Percentiles rank a stretch among this genome's conserved stretches.
Conservation (phyloP, 2,329 filamentous ascomycete species). For the Ophiostoma quercus region DNA sequence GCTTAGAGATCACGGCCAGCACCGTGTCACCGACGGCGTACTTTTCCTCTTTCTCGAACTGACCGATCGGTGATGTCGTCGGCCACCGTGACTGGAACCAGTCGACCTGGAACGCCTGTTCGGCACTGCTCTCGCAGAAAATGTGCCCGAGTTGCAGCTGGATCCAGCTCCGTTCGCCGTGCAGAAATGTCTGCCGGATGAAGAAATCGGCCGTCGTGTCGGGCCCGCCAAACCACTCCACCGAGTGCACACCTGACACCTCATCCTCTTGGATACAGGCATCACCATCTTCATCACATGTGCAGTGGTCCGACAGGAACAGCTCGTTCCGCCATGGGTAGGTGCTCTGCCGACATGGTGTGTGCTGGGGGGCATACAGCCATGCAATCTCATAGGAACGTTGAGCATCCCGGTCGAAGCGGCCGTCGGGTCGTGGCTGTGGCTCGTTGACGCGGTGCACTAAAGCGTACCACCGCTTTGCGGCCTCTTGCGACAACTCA, state of each 20-base stretch:
- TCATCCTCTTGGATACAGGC: conserved; percentile 48
- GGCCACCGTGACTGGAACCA: not conserved
- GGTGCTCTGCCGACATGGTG: conserved; percentile 59
- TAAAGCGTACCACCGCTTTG: conserved; percentile 61
- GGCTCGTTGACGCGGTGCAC: conserved; percentile 52
- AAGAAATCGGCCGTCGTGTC: conserved; percentile 52
- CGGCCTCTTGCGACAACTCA: conserved; percentile 21
- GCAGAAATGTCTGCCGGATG: conserved; percentile 64
- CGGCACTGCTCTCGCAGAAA: conserved; percentile 40
- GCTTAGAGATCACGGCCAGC: conserved; percentile 39
- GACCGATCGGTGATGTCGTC: not conserved
- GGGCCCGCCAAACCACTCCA: conserved; percentile 54
- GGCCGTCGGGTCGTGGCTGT: conserved; percentile 27
- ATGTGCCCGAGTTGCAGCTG: conserved; percentile 53
- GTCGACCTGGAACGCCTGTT: not conserved
- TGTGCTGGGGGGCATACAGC: conserved; percentile 68
- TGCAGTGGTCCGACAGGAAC: conserved; percentile 72
- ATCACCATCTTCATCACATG: conserved; percentile 46
- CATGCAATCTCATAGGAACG: conserved; percentile 61
- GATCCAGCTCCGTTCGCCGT: conserved; percentile 56
- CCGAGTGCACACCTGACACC: conserved; percentile 51
- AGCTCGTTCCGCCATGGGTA: conserved; percentile 70
- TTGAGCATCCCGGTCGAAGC: conserved; percentile 25
- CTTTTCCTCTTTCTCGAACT: conserved; percentile 16
- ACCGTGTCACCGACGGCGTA: conserved; percentile 57